phyloP scores from a whole-genome alignment of 176 grass and related monocot species.

The Carex parvula region DNA sequence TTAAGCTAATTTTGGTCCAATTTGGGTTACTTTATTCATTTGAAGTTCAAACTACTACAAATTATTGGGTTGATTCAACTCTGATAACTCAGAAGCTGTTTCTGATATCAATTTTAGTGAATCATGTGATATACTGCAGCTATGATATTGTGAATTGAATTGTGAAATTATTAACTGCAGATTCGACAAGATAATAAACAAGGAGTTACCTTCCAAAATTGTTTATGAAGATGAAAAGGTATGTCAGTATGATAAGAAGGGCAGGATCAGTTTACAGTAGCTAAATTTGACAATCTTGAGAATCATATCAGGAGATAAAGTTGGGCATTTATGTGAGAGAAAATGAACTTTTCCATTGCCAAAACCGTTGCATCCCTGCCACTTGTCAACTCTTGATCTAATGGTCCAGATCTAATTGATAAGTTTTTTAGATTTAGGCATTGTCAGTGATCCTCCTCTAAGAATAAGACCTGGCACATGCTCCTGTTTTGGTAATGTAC shows the following conservation, averaged over 20 bases:
- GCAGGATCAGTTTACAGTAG: background rate
- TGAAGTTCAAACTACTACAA: background rate
- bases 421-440: background rate
- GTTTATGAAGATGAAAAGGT: constrained; percentile 93
- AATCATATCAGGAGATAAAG: background rate
- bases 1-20: background rate
- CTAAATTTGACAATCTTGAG: background rate
- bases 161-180: constrained; percentile 30
- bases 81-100: background rate
- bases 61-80: background rate
- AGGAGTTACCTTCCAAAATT: constrained; percentile 61
- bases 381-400: background rate
- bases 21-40: background rate
- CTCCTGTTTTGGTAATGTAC: background rate
- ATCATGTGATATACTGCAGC: background rate
- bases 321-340: background rate
- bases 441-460: background rate
- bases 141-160: background rate
- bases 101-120: background rate
- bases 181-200: constrained; percentile 73
- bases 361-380: background rate
- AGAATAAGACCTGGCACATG: background rate
- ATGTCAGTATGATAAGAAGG: background rate
- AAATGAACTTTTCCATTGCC: background rate
- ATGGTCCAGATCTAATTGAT: background rate